Conservation (phyloP, 352 stramenopile genomes). For the Globisporangium sylvaticum region DNA sequence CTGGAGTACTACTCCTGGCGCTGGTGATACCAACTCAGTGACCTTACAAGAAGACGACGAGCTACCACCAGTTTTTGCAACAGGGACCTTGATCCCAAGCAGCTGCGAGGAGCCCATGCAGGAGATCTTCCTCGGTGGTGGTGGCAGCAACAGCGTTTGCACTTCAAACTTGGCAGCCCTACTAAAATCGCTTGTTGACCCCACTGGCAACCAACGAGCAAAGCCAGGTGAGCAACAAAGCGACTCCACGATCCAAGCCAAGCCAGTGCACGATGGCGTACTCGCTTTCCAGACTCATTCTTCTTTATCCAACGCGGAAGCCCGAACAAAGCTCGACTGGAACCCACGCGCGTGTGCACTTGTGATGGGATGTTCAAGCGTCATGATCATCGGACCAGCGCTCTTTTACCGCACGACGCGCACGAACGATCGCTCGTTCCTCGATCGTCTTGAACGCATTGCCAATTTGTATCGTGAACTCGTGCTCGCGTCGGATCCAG, state of each 20-base stretch:
- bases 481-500: neutral
- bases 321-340: constrained; percentile 10
- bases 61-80: constrained; percentile 6
- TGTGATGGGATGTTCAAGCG: neutral
- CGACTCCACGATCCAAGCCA: constrained; percentile 1
- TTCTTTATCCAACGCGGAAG: neutral
- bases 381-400: constrained; percentile 18
- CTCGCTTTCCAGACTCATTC: constrained; percentile 19
- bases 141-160: neutral
- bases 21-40: neutral
- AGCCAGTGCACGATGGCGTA: constrained; percentile 20
- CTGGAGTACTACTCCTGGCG: neutral
- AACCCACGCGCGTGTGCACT: constrained; percentile 29
- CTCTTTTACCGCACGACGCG: constrained; percentile 17
- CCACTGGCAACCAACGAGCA: neutral
- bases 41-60: neutral
- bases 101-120: constrained; percentile 21
- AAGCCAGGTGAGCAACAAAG: constrained; percentile 2
- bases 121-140: constrained; percentile 28
- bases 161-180: neutral
- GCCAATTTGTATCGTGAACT: neutral
- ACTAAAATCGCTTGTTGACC: constrained; percentile 12
- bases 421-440: neutral
- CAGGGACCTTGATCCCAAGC: constrained; percentile 29
- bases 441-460: constrained; percentile 5